Evolutionary conservation across 2,329 filamentous ascomycete genomes (phyloP).

Genomic region (Fonsecaea monophora): DNA sequence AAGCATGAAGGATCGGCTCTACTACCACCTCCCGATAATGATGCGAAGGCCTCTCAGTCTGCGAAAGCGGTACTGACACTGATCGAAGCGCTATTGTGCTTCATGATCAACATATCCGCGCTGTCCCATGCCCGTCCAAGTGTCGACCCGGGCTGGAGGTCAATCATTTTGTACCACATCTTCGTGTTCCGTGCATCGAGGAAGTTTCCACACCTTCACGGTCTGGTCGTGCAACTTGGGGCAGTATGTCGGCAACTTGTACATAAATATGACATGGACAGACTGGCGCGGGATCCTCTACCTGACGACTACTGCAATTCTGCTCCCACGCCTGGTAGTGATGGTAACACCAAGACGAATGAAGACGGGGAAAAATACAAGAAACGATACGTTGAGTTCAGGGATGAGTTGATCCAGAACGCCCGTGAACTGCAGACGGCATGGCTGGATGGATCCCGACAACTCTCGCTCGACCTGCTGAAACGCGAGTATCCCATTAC

Average conservation of each 20-base stretch:
- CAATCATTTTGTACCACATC: conserved; percentile 56
- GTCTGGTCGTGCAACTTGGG: conserved; percentile 54
- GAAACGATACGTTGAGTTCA: conserved; percentile 50
- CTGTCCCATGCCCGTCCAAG: conserved; percentile 50
- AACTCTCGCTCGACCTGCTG: conserved; percentile 51
- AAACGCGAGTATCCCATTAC: conserved; percentile 52
- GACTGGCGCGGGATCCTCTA: conserved; percentile 50
- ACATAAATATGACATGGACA: conserved; percentile 53
- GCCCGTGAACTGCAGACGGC: conserved; percentile 51
- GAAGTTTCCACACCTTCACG: conserved; percentile 51
- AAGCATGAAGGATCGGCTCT: conserved; percentile 52
- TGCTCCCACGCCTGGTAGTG: conserved; percentile 53
- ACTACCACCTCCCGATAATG: conserved; percentile 40
- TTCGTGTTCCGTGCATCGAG: conserved; percentile 51
- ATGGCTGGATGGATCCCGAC: conserved; percentile 53
- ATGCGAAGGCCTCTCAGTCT: conserved; percentile 42
- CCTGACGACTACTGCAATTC: conserved; percentile 48
- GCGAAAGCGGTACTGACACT: conserved; percentile 31
- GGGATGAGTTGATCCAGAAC: conserved; percentile 49
- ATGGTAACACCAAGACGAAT: conserved; percentile 46
- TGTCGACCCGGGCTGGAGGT: conserved; percentile 53
- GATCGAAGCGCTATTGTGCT: conserved; percentile 56
- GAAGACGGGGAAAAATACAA: conserved; percentile 47
- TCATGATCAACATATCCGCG: conserved; percentile 55
- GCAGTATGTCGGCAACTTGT: conserved; percentile 56